Conservation (phyloP, 1,284 basidiomycete species). For the Apiotrichum sp. region DNA sequence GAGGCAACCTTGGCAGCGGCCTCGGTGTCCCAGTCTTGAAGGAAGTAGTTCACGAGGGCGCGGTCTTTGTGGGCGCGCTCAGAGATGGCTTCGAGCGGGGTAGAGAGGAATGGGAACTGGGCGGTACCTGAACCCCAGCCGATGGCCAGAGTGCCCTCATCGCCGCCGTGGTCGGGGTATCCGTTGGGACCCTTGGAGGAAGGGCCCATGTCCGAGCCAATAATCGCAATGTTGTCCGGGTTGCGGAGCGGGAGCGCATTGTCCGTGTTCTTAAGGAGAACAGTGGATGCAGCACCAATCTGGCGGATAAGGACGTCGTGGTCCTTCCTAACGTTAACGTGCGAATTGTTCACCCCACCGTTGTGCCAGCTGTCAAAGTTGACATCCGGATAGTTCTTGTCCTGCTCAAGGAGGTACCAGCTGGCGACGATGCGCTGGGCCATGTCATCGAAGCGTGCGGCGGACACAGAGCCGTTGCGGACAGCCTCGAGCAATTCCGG, state of each 20-base stretch:
- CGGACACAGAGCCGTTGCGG: slow-evolving; percentile 23
- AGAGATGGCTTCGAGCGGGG: slow-evolving; percentile 65
- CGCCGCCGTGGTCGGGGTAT: slow-evolving; percentile 56
- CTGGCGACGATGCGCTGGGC: slow-evolving; percentile 27
- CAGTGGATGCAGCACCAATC: slow-evolving; percentile 48
- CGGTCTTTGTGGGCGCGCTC: slow-evolving; percentile 52
- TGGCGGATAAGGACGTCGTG: slow-evolving; percentile 52
- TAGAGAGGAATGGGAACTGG: slow-evolving; percentile 51
- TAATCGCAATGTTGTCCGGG: slow-evolving; percentile 54
- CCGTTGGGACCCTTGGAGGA: slow-evolving; percentile 64
- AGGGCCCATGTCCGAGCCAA: slow-evolving; percentile 68
- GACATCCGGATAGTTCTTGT: slow-evolving; percentile 20
- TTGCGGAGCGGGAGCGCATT: slow-evolving; percentile 56
- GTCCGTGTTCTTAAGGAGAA: slow-evolving; percentile 65
- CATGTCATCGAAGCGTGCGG: slow-evolving; percentile 31
- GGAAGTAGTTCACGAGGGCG: slow-evolving; percentile 50
- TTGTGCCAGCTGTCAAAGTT: slow-evolving; percentile 17
- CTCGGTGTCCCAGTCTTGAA: slow-evolving; percentile 60
- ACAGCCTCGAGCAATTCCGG: slow-evolving; percentile 21
- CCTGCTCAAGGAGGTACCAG: slow-evolving; percentile 31
- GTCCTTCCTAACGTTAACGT: slow-evolving; percentile 66
- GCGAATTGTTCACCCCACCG: slow-evolving; percentile 49
- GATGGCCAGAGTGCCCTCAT: slow-evolving; percentile 62
- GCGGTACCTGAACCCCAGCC: slow-evolving; percentile 69
- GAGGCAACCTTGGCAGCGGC: slow-evolving; percentile 53